phyloP scores from a whole-genome alignment of 495 filamentous ascomycete species.

The Hypoxylon cercidicola region DNA sequence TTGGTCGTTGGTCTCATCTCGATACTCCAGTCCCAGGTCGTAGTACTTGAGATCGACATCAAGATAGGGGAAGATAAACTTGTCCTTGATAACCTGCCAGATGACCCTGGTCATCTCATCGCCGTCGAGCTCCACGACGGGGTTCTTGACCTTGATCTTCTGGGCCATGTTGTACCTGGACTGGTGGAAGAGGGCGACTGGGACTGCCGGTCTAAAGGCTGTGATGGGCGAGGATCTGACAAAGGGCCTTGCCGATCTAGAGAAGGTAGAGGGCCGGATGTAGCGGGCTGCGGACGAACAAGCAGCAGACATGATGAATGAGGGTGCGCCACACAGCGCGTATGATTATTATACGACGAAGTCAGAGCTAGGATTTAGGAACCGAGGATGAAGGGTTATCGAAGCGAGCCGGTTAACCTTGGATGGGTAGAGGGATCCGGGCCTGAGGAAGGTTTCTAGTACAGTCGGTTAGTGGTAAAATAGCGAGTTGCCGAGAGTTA shows the following conservation, averaged over 20 bases:
- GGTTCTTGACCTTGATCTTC: slow-evolving; percentile 98
- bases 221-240: slow-evolving; percentile 40
- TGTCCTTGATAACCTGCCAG: slow-evolving; percentile 98
- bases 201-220: slow-evolving; percentile 32
- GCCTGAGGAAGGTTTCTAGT: slow-evolving; percentile 18
- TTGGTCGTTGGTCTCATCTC: slow-evolving; percentile 94
- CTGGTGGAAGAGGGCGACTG: slow-evolving; percentile 47
- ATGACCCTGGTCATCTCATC: slow-evolving; percentile 99
- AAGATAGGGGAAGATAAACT: slow-evolving; percentile 95
- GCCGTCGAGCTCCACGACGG: slow-evolving; percentile 95
- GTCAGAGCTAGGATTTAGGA: slow-evolving; percentile 19
- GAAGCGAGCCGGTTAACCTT: slow-evolving; percentile 24
- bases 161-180: slow-evolving; percentile 41
- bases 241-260: slow-evolving; percentile 44
- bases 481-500: slow-evolving; percentile 14
- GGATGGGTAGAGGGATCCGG: slow-evolving; percentile 11
- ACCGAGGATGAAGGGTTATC: slow-evolving; percentile 17
- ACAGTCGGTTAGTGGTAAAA: not conserved
- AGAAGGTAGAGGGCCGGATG: slow-evolving; percentile 42
- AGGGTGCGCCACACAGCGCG: slow-evolving; percentile 16
- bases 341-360: slow-evolving; percentile 34
- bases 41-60: slow-evolving; percentile 99
- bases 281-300: slow-evolving; percentile 40
- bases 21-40: slow-evolving; percentile 93
- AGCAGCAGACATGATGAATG: slow-evolving; percentile 41